Conservation (phyloP, 495 filamentous ascomycete species). For the Xylaria cubensis region DNA sequence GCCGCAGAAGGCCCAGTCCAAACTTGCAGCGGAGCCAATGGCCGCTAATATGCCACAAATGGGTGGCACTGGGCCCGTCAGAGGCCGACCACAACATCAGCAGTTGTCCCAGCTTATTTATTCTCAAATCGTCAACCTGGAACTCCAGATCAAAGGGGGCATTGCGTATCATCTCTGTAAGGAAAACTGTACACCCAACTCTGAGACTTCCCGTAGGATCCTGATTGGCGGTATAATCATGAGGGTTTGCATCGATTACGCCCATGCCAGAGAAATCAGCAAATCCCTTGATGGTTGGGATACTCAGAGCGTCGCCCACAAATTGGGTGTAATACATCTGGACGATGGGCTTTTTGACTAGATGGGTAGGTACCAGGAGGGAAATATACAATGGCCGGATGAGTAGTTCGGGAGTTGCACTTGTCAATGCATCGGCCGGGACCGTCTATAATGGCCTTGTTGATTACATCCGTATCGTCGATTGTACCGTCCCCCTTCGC, state of each 20-base stretch:
- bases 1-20: no score
- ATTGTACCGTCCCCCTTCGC: slow-evolving; percentile 78
- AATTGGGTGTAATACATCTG: slow-evolving; percentile 84
- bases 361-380: slow-evolving; percentile 80
- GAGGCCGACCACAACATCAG: slow-evolving; percentile 42
- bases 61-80: slow-evolving; percentile 40
- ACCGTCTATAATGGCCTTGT: slow-evolving; percentile 77
- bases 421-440: slow-evolving; percentile 71
- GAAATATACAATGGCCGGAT: slow-evolving; percentile 80
- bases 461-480: slow-evolving; percentile 89
- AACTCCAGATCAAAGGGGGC: no score
- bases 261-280: slow-evolving; percentile 81
- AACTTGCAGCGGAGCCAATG: slow-evolving; percentile 49
- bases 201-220: slow-evolving; percentile 34
- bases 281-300: slow-evolving; percentile 80
- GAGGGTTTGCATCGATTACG: slow-evolving; percentile 89
- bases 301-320: slow-evolving; percentile 70
- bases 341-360: slow-evolving; percentile 70
- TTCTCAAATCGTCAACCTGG: slow-evolving; percentile 28
- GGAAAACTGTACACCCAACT: no score
- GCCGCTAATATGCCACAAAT: slow-evolving; percentile 57
- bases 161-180: no score
- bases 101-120: slow-evolving; percentile 40
- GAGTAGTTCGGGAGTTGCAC: slow-evolving; percentile 80
- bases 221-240: slow-evolving; percentile 53